Conservation (phyloP, 73 alveolate genomes). For the Paramecium biaurelia region DNA sequence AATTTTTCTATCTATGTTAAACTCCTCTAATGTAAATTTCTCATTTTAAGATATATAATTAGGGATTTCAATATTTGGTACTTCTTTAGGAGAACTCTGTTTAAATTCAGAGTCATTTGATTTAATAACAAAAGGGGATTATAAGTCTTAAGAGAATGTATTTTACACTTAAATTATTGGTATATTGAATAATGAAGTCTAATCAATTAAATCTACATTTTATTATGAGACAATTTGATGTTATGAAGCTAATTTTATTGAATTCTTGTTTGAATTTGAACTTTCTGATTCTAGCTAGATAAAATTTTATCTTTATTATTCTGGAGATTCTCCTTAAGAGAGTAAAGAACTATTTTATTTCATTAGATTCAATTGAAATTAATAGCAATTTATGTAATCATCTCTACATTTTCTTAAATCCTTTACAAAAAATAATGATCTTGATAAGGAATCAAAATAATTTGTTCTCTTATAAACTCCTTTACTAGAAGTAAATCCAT, state of each 20-base stretch:
- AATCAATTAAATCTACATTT: not conserved
- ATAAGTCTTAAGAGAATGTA: not conserved
- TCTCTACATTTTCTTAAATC: not conserved
- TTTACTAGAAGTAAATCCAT: not conserved
- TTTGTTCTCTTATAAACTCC: conserved; percentile 6
- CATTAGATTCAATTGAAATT: not conserved
- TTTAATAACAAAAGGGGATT: not conserved
- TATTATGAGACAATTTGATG: not conserved
- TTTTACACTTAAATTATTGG: not conserved
- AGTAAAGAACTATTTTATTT: not conserved
- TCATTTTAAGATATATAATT: not conserved
- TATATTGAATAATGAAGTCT: not conserved
- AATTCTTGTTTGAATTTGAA: not conserved
- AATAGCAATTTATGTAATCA: not conserved
- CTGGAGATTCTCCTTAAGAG: not conserved
- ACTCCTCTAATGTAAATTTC: not conserved
- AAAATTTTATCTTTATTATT: not conserved
- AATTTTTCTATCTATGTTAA: not conserved
- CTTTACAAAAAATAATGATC: not conserved
- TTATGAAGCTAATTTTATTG: not conserved
- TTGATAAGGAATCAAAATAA: not conserved
- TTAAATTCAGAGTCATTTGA: not conserved
- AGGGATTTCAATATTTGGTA: not conserved
- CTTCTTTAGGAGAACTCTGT: not conserved
- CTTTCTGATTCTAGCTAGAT: not conserved